Conservation (phyloP, 2,329 filamentous ascomycete genomes). For the Trichoderma oligosporum region DNA sequence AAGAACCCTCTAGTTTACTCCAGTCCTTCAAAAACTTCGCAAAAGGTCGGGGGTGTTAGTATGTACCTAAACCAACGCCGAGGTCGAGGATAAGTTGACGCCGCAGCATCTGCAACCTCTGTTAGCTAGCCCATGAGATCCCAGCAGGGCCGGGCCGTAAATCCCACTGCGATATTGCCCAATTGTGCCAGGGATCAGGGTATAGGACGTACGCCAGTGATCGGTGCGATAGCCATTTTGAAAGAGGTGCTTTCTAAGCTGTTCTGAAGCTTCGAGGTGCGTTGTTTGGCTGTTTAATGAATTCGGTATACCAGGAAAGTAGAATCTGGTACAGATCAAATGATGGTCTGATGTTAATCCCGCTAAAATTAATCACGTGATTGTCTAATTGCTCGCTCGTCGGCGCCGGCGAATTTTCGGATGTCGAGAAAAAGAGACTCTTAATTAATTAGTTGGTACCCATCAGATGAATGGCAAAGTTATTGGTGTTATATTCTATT, state of each 20-base stretch:
- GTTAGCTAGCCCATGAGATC: slow-evolving; percentile 13
- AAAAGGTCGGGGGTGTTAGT: neutral
- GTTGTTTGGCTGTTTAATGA: slow-evolving; percentile 25
- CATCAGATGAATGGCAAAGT: neutral
- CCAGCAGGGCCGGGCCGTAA: slow-evolving; percentile 34
- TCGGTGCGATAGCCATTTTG: slow-evolving; percentile 55
- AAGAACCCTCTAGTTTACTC: neutral
- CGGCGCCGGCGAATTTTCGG: slow-evolving; percentile 23
- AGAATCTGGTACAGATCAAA: slow-evolving; percentile 8
- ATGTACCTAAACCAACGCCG: slow-evolving; percentile 52
- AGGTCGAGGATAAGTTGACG: slow-evolving; percentile 56
- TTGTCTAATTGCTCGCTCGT: neutral
- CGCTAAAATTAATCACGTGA: slow-evolving; percentile 31
- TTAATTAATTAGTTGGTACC: neutral
- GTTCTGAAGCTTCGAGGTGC: slow-evolving; percentile 24
- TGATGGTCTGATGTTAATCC: slow-evolving; percentile 35
- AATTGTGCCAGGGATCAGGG: slow-evolving; percentile 35
- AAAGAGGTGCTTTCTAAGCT: slow-evolving; percentile 26
- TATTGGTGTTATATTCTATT: slow-evolving; percentile 2
- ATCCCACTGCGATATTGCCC: slow-evolving; percentile 22
- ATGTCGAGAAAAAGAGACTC: slow-evolving; percentile 2
- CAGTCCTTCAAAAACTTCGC: neutral
- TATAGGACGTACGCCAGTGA: slow-evolving; percentile 55
- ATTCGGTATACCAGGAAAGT: slow-evolving; percentile 8
- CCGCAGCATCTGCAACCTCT: slow-evolving; percentile 52